A percentile compares a stretch with the other conserved stretches of the same genome.
phyloP scores from a whole-genome alignment of 495 filamentous ascomycete species.

The Cercophora scortea region DNA sequence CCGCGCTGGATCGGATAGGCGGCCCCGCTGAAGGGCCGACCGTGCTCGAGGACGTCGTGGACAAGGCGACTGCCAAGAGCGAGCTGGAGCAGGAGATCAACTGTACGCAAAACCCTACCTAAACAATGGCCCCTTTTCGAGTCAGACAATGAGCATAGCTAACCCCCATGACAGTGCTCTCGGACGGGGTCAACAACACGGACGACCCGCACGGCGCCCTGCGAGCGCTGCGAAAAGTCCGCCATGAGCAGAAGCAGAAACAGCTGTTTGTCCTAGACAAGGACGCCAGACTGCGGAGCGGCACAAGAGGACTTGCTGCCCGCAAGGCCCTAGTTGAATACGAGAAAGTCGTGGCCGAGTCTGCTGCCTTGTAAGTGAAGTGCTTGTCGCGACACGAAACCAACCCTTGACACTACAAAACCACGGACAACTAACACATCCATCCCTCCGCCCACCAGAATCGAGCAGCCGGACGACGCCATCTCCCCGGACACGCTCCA shows the following conservation, averaged over 20 bases:
- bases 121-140: background rate
- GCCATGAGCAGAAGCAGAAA: constrained; percentile 49
- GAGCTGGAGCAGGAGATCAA: constrained; percentile 50
- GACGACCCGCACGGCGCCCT: constrained; percentile 48
- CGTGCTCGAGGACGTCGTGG: constrained; percentile 61
- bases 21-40: constrained; percentile 22
- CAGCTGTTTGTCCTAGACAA: constrained; percentile 61
- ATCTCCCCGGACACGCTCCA: constrained; percentile 47
- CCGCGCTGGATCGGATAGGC: background rate
- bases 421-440: no score
- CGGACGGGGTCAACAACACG: constrained; percentile 24
- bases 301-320: constrained; percentile 62
- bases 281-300: constrained; percentile 63
- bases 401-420: no score
- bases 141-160: constrained; percentile 22
- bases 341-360: constrained; percentile 54
- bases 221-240: constrained; percentile 49
- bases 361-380: constrained; percentile 39
- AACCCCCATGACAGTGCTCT: constrained; percentile 20
- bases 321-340: constrained; percentile 59
- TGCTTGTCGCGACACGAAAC: no score
- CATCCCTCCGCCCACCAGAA: constrained; percentile 24
- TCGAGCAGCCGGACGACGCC: constrained; percentile 43
- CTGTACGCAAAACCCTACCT: constrained; percentile 23
- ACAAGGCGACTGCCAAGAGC: constrained; percentile 54